Conservation (phyloP, 78 protist species). For the Dictyostelium capitatum region DNA sequence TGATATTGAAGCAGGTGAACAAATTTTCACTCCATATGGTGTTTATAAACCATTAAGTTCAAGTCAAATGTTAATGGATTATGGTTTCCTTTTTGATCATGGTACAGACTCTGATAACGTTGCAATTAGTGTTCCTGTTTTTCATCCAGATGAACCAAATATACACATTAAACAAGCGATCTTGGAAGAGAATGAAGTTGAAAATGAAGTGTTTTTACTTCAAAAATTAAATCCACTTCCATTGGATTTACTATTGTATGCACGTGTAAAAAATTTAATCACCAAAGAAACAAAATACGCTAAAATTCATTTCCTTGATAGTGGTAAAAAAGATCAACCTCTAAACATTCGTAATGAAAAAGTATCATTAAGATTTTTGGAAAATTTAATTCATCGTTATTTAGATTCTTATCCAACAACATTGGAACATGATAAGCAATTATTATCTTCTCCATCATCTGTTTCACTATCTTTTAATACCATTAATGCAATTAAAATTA, state of each 20-base stretch:
- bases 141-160: neutral
- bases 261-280: slow-evolving; percentile 25
- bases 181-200: neutral
- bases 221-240: neutral
- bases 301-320: neutral
- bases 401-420: slow-evolving; percentile 37
- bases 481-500: slow-evolving; percentile 17
- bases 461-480: neutral
- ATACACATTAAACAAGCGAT: neutral
- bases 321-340: neutral
- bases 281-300: slow-evolving; percentile 13
- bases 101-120: slow-evolving; percentile 5
- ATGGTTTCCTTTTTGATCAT: slow-evolving; percentile 43
- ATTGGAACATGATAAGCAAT: neutral
- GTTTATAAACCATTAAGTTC: slow-evolving; percentile 59
- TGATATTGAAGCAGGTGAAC: slow-evolving; percentile 44
- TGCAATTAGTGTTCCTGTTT: neutral
- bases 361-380: slow-evolving; percentile 17
- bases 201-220: neutral
- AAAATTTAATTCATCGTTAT: slow-evolving; percentile 6
- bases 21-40: slow-evolving; percentile 65
- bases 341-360: slow-evolving; percentile 41
- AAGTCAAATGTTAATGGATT: slow-evolving; percentile 68
- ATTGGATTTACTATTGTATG: slow-evolving; percentile 15
- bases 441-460: neutral